Evolutionary conservation across 345 rosid genomes (phyloP).

Genomic region (Eucalyptus microcorys): DNA sequence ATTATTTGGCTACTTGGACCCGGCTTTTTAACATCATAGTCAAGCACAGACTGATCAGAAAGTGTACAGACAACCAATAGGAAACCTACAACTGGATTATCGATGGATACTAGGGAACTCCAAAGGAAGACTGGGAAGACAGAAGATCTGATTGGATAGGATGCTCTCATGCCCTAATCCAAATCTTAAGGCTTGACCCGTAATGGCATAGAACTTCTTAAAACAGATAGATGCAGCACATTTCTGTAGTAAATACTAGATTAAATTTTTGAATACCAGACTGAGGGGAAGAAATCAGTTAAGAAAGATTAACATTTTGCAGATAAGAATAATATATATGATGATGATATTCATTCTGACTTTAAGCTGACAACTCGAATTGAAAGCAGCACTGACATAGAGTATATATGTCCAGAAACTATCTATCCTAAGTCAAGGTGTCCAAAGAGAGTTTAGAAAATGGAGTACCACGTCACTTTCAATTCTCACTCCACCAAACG

Average conservation of each 20-base stretch:
- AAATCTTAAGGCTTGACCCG: not conserved
- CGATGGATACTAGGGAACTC: not conserved
- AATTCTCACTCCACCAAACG: conserved; percentile 87
- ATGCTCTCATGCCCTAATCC: not conserved
- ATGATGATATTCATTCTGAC: not conserved
- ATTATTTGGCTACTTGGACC: not conserved
- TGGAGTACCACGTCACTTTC: conserved; percentile 82
- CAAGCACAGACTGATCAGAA: not conserved
- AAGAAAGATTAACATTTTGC: not conserved
- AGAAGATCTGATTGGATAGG: not conserved
- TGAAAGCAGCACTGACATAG: not conserved
- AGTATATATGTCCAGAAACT: not conserved
- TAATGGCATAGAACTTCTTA: not conserved
- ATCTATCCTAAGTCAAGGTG: not conserved
- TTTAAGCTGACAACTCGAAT: not conserved
- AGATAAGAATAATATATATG: not conserved
- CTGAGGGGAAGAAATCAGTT: not conserved
- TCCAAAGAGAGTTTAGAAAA: not conserved
- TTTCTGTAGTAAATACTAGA: not conserved
- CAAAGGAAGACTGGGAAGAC: not conserved
- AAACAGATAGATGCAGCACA: not conserved
- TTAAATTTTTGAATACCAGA: not conserved
- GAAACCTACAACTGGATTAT: not conserved
- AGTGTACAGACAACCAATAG: not conserved
- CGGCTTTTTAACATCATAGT: not conserved